Evolutionary conservation across 805 yeast species (phyloP).

Genomic region (Saturnispora galanensis): DNA sequence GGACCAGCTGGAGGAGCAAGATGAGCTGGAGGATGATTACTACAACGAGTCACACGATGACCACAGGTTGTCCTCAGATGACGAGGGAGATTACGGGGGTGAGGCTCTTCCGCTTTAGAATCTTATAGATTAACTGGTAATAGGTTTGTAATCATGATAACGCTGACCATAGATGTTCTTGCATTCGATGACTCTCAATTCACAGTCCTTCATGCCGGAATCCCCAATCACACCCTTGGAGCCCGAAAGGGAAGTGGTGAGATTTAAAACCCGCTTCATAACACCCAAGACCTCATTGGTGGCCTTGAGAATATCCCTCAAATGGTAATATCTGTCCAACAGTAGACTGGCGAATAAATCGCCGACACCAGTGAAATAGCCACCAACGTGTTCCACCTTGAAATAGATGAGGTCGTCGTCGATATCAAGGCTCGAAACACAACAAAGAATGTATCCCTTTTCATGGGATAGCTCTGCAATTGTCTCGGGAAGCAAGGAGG

Average conservation of each 20-base stretch:
- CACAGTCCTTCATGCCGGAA: slow-evolving; percentile 60
- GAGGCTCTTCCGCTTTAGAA: slow-evolving; percentile 11
- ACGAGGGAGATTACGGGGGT: slow-evolving; percentile 22
- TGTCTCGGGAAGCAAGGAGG: slow-evolving; percentile 36
- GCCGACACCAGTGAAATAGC: slow-evolving; percentile 93
- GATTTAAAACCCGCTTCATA: slow-evolving; percentile 41
- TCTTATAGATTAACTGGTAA: neutral
- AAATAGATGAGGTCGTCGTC: slow-evolving; percentile 24
- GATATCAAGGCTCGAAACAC: slow-evolving; percentile 30
- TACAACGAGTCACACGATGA: neutral
- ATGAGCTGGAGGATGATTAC: slow-evolving; percentile 8
- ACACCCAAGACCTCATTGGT: slow-evolving; percentile 48
- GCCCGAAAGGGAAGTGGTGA: slow-evolving; percentile 33
- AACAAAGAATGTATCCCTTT: slow-evolving; percentile 29
- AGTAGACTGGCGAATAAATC: slow-evolving; percentile 79
- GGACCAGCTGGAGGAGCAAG: slow-evolving; percentile 11
- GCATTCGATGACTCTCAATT: slow-evolving; percentile 57
- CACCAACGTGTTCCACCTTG: slow-evolving; percentile 52
- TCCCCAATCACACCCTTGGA: slow-evolving; percentile 47
- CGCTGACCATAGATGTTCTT: slow-evolving; percentile 27
- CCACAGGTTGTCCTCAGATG: slow-evolving; percentile 4
- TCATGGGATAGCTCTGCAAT: slow-evolving; percentile 11
- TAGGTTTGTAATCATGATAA: slow-evolving; percentile 2
- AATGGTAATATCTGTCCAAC: slow-evolving; percentile 45
- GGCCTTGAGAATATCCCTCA: slow-evolving; percentile 23